These are phyloP conservation scores for Cymbopogon flexuosus DNA, from an alignment of 202 grass and related monocot species.

Conservation along the genomic window DNA sequence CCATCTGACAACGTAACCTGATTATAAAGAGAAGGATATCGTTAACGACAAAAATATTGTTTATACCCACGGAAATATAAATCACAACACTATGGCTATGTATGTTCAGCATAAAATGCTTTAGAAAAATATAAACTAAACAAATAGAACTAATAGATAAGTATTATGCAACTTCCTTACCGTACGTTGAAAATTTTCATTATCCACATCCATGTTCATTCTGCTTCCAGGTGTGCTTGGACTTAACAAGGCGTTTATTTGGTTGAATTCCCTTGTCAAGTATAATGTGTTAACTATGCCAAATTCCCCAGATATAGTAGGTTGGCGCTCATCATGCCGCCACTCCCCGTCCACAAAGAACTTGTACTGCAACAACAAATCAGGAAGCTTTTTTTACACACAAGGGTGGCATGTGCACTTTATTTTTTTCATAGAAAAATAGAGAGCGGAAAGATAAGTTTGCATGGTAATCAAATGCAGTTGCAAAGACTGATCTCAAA, in stretches of 20 bases:
- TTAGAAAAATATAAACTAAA: background rate
- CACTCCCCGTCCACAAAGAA: slow-evolving; percentile 95
- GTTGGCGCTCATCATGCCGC: slow-evolving; percentile 74
- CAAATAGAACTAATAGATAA: background rate
- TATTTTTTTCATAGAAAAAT: background rate
- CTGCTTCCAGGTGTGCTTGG: slow-evolving; percentile 52
- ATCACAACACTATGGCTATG: background rate
- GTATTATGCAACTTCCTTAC: slow-evolving; percentile 45
- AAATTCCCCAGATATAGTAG: slow-evolving; percentile 54
- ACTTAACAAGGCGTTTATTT: slow-evolving; percentile 50
- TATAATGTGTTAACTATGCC: slow-evolving; percentile 80
- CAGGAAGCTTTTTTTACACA: background rate
- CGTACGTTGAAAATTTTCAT: slow-evolving; percentile 44
- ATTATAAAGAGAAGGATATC: slow-evolving; percentile 30
- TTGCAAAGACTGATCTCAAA: background rate
- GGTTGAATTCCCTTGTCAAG: slow-evolving; percentile 51
- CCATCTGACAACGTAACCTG: slow-evolving; percentile 41
- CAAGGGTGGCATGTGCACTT: background rate
- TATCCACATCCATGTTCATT: slow-evolving; percentile 81
- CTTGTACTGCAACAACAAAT: slow-evolving; percentile 71
- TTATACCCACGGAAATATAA: background rate
- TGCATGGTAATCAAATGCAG: background rate
- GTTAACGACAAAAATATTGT: background rate
- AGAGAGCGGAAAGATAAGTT: background rate
- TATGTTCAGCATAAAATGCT: background rate